A percentile compares a stretch with the other conserved stretches of the same genome.
phyloP scores from a whole-genome alignment of 2,329 filamentous ascomycete species.

The Clarireedia paspali region DNA sequence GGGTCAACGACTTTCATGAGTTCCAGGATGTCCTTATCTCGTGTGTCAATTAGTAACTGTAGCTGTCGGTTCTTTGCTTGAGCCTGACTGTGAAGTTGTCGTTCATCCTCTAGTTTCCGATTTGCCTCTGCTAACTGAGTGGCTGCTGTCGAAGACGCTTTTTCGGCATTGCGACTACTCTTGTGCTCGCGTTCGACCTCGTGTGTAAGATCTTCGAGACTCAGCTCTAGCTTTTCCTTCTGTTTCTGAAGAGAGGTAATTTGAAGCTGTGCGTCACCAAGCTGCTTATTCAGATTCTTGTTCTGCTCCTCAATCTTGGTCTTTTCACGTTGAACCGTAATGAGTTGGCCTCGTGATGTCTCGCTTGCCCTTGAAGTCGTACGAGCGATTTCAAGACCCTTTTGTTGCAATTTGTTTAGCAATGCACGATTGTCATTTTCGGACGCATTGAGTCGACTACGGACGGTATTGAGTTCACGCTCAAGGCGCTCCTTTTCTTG shows the following conservation, averaged over 20 bases:
- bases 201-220: conserved; percentile 85
- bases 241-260: conserved; percentile 86
- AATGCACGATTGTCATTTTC: conserved; percentile 94
- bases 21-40: conserved; percentile 72
- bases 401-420: conserved; percentile 96
- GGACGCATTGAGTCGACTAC: conserved; percentile 80
- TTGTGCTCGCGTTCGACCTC: conserved; percentile 88
- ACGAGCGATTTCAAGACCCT: conserved; percentile 90
- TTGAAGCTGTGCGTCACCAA: conserved; percentile 76
- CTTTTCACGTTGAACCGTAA: conserved; percentile 76
- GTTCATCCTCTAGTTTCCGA: conserved; percentile 81
- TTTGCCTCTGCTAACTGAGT: conserved; percentile 85
- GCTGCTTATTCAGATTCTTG: conserved; percentile 69
- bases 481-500: conserved; percentile 91
- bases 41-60: conserved; percentile 69
- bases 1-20: conserved; percentile 84
- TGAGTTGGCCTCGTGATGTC: conserved; percentile 68
- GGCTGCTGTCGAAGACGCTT: conserved; percentile 70
- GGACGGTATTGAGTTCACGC: conserved; percentile 82
- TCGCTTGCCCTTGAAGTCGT: conserved; percentile 82
- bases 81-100: conserved; percentile 75
- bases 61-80: conserved; percentile 78
- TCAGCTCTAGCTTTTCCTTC: conserved; percentile 84
- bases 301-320: conserved; percentile 75
- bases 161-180: conserved; percentile 81